These are phyloP conservation scores for Colletotrichum kahawae DNA, from an alignment of 2,329 filamentous ascomycete genomes.

Conservation along the genomic window DNA sequence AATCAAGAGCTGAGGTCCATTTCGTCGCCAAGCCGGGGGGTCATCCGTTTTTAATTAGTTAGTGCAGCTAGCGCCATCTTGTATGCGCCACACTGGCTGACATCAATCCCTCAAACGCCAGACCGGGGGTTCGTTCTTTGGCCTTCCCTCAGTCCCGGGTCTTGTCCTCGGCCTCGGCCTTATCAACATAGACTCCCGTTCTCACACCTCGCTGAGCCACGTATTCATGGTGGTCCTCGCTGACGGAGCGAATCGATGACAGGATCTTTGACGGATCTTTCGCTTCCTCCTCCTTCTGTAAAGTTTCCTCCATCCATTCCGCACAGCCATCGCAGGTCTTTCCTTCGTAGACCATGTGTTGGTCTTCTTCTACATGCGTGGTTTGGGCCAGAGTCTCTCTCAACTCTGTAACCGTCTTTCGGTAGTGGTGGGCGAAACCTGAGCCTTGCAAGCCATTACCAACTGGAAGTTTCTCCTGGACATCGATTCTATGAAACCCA, in stretches of 20 bases:
- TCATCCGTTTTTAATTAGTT: not conserved
- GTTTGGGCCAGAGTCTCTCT: not conserved
- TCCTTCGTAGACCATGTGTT: not conserved
- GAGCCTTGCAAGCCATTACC: not conserved
- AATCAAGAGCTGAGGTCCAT: not conserved
- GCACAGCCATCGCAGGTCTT: not conserved
- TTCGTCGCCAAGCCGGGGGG: not conserved
- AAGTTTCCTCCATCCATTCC: not conserved
- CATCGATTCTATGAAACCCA: not conserved
- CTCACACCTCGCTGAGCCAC: not conserved
- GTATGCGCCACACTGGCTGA: not conserved
- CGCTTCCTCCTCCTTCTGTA: not conserved
- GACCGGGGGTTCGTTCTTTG: not conserved
- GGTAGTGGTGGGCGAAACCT: not conserved
- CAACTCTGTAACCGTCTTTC: not conserved
- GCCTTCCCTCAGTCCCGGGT: not conserved
- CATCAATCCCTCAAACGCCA: not conserved
- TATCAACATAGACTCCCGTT: not conserved
- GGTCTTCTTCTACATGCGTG: not conserved
- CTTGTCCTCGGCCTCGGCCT: not conserved
- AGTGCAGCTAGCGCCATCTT: not conserved
- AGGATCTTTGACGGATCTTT: not conserved
- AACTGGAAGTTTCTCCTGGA: not conserved
- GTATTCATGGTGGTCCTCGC: not conserved
- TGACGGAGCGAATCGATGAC: not conserved